These are phyloP conservation scores for Iris macrosiphon DNA, from an alignment of 106 monocot genomes.

Conservation along the genomic window DNA sequence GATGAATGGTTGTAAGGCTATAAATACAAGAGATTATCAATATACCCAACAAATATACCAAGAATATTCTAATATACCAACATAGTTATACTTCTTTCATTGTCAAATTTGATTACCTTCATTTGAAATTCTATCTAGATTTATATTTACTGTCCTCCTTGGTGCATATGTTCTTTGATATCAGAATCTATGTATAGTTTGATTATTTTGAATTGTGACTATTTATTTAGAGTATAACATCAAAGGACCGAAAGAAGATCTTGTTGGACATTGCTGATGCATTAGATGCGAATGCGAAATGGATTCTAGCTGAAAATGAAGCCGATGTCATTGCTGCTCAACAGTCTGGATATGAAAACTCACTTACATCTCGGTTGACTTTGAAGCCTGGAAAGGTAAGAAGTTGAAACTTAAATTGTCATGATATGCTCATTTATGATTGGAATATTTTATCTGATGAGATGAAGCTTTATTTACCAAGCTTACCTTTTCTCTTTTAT, in stretches of 20 bases:
- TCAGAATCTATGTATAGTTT: constrained; percentile 59
- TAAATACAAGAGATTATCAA: too few species aligned
- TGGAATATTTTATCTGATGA: too few species aligned
- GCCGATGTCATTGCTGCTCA: constrained; percentile 69
- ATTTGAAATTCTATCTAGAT: too few species aligned
- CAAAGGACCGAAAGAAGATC: constrained; percentile 69
- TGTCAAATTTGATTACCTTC: too few species aligned
- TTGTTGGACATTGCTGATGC: constrained; percentile 82
- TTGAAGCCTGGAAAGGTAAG: constrained; percentile 78
- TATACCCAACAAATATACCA: too few species aligned
- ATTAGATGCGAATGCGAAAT: constrained; percentile 58
- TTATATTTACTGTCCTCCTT: too few species aligned
- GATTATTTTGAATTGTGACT: too few species aligned
- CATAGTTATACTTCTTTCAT: too few species aligned
- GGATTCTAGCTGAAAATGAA: constrained; percentile 63
- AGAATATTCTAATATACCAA: too few species aligned
- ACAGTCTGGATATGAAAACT: constrained; percentile 61
- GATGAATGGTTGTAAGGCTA: too few species aligned
- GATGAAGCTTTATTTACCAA: not conserved
- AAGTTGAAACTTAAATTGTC: not conserved
- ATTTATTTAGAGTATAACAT: constrained; percentile 17
- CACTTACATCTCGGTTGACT: constrained; percentile 67
- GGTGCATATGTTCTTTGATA: too few species aligned
- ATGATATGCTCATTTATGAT: too few species aligned
- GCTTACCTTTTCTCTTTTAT: not conserved